phyloP scores from a whole-genome alignment of 75 land plant genomes.

The Sequoiadendron giganteum region DNA sequence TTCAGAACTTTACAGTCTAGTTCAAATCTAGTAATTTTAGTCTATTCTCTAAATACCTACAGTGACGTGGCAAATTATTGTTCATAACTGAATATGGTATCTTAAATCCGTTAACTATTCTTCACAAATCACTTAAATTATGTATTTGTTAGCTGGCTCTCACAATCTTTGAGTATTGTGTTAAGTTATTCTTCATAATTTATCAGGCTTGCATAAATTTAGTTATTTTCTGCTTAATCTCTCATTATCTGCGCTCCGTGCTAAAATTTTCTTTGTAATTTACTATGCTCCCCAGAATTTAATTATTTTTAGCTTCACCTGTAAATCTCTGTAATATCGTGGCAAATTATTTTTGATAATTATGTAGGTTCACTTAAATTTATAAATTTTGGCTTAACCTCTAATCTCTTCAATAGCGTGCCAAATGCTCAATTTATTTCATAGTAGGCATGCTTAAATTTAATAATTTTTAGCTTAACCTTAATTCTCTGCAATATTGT shows the following conservation, averaged over 20 bases:
- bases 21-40: neutral
- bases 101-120: neutral
- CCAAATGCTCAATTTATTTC: neutral
- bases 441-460: neutral
- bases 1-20: neutral
- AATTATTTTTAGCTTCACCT: neutral
- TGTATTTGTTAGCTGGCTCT: neutral
- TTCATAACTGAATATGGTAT: neutral
- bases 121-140: neutral
- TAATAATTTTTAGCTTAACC: neutral
- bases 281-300: neutral
- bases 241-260: neutral
- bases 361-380: neutral
- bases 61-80: neutral
- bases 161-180: neutral
- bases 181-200: neutral
- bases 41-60: neutral
- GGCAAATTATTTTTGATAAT: neutral
- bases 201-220: neutral
- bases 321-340: neutral
- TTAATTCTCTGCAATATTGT: neutral
- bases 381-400: neutral
- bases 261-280: neutral
- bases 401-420: neutral
- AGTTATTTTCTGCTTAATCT: neutral